Base-by-base conservation (phyloP, 2,329 filamentous ascomycete genomes). In the Cladosporium sp. region DNA sequence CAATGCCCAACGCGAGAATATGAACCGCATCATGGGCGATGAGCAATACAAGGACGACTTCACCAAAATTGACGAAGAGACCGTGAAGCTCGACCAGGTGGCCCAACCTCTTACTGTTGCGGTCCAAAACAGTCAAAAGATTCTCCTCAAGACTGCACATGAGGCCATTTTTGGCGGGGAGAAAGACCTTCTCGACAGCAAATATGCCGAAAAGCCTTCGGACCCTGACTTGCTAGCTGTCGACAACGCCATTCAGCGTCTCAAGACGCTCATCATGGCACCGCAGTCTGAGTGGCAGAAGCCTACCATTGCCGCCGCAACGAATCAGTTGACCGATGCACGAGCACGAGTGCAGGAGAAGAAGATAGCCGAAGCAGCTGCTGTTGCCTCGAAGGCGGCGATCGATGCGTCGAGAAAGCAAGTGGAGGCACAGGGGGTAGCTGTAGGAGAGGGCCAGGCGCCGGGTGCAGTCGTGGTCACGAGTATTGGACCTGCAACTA, bases 81-180 rank as follows among this genome's bases (percentile, higher is more conserved):
- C 60, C 13, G 50, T 52, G 3, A 57, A 56, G 22, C 59, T 71
- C 9, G 61, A 64, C 28, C 50, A 64, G 44, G 60, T 57, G 6
- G 53, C 62, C 12, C 56, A 58, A 10, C 68, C 70, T 8, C 60
- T 73, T 40, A 61, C 59, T 2, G 48, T 62, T 7, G 59, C 62
- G 10, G 60, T 67, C 8, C 57, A 61, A 10, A 60, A 65, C 13
- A 64, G 66, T 1, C 64, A 69, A 20, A 70, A 70, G 35, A 34
- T 63, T 0, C 62, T 71, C 9, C 51, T 72, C 51, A 66, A 64
- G 17, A 58, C 70, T 7, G 70, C 71, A 1, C 71, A 73, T 49
- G 69, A 71, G 47, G 69, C 68, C 17, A 71, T 73, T 47, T 71
- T 73, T 24, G 66, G 65, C 1, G 69, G 64, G 10, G 70, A 73